phyloP scores from a whole-genome alignment of 2,329 filamentous ascomycete genomes.

The Thermomyces lanuginosus region DNA sequence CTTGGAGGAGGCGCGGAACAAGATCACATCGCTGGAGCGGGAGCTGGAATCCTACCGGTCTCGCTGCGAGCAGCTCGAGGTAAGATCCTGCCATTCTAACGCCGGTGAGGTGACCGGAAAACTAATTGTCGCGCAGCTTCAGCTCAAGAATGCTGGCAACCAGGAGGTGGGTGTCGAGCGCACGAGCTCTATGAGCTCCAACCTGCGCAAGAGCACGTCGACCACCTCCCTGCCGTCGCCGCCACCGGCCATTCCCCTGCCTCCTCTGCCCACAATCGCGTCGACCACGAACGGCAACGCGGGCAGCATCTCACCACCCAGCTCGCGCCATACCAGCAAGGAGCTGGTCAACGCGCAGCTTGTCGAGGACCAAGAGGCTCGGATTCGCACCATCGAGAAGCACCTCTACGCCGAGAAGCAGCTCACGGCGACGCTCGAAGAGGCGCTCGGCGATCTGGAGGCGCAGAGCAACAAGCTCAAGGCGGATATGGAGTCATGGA shows the following conservation, averaged over 20 bases:
- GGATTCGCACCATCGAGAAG: constrained; percentile 91
- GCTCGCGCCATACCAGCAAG: constrained; percentile 62
- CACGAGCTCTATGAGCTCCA: constrained; percentile 46
- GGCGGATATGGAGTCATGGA: constrained; percentile 76
- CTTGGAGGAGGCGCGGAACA: constrained; percentile 60
- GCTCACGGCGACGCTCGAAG: constrained; percentile 84
- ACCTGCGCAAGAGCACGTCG: constrained; percentile 69
- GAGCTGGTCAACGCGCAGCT: constrained; percentile 63
- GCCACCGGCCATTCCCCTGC: constrained; percentile 87
- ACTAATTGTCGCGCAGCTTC: constrained; percentile 17
- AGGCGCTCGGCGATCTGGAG: constrained; percentile 87
- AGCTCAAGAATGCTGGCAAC: constrained; percentile 25
- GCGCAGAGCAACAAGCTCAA: constrained; percentile 83
- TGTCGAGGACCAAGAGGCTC: constrained; percentile 87
- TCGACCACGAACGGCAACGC: constrained; percentile 34
- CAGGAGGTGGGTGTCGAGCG: constrained; percentile 33
- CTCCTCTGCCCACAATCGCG: constrained; percentile 58
- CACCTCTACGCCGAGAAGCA: constrained; percentile 92
- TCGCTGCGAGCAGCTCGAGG: constrained; percentile 56
- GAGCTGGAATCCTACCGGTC: constrained; percentile 45
- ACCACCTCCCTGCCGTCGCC: constrained; percentile 78
- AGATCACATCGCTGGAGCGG: constrained; percentile 45
- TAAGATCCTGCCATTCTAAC: constrained; percentile 25
- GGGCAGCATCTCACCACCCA: constrained; percentile 41
- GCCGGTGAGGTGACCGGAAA: not conserved